Conservation (phyloP, 257 asterid species). For the Sherardia arvensis region DNA sequence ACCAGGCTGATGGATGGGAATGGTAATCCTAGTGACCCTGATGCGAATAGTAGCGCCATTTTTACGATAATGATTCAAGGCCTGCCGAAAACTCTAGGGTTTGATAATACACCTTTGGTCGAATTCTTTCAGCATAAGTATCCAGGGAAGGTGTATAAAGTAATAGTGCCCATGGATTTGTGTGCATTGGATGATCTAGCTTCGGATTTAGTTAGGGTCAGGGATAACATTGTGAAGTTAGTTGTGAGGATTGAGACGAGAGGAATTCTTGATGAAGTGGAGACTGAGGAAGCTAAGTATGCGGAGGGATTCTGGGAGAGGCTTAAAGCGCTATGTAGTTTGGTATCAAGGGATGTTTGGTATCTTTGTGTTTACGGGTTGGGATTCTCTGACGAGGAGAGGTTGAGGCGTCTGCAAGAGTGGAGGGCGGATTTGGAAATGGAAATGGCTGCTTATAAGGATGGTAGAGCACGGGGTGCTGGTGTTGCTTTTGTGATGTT, state of each 20-base stretch:
- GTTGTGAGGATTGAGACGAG: conserved; percentile 60
- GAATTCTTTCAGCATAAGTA: conserved; percentile 81
- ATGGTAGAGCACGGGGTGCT: conserved; percentile 94
- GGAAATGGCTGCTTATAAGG: conserved; percentile 98
- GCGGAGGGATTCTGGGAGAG: conserved; percentile 37
- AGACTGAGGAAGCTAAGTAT: conserved; percentile 24
- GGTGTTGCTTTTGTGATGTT: conserved; percentile 96
- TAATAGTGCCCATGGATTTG: conserved; percentile 92
- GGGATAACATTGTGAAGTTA: conserved; percentile 68
- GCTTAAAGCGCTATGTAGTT: conserved; percentile 31
- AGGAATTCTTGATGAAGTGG: conserved; percentile 45
- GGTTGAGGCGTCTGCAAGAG: conserved; percentile 84
- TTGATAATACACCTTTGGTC: conserved; percentile 60
- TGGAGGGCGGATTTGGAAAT: conserved; percentile 89
- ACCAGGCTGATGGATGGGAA: conserved; percentile 77
- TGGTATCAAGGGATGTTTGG: conserved; percentile 68
- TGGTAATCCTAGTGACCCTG: conserved; percentile 71
- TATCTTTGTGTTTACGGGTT: conserved; percentile 44
- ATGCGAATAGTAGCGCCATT: conserved; percentile 57
- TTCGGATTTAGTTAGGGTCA: conserved; percentile 68
- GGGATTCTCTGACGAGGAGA: conserved; percentile 90
- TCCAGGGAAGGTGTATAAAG: conserved; percentile 77
- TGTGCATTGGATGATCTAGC: conserved; percentile 94
- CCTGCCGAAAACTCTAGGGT: conserved; percentile 73
- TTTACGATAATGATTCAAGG: conserved; percentile 87